Evolutionary conservation across 73 alveolate genomes (phyloP).

Genomic region (Uronychia binucleata): DNA sequence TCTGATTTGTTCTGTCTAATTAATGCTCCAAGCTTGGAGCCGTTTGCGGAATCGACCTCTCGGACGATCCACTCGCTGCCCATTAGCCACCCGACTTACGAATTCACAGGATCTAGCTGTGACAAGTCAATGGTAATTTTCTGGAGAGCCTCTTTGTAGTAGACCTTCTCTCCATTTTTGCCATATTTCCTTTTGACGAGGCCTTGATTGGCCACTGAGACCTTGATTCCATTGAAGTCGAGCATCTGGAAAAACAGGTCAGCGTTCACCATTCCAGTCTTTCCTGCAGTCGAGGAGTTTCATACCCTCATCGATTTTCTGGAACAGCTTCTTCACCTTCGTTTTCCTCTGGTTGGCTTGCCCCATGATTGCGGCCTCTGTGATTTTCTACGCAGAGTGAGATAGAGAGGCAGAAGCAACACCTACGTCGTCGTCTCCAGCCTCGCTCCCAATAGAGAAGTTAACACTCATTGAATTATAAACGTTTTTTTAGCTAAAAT

Average conservation of each 20-base stretch:
- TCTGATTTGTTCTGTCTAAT: neutral
- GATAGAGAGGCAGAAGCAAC: neutral
- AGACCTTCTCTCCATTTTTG: neutral
- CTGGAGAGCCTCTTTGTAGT: neutral
- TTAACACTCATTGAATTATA: too few species aligned
- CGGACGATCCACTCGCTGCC: neutral
- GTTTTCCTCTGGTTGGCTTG: neutral
- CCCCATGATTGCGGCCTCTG: neutral
- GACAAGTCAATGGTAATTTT: neutral
- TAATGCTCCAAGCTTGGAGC: neutral
- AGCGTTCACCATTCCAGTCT: neutral
- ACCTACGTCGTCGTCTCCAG: neutral
- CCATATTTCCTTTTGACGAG: neutral
- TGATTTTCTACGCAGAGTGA: neutral
- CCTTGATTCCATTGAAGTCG: neutral
- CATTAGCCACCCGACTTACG: neutral
- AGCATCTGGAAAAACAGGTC: neutral
- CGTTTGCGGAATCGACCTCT: neutral
- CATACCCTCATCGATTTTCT: neutral
- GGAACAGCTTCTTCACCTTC: neutral
- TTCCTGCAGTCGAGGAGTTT: neutral
- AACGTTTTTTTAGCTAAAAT: too few species aligned
- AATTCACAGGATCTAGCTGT: neutral
- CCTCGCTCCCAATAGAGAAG: neutral
- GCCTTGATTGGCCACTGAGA: neutral